Percentiles rank a stretch among this genome's conserved stretches.
These are phyloP conservation scores for Saturnispora sekii DNA, from an alignment of 805 yeast genomes.

Conservation along the genomic window DNA sequence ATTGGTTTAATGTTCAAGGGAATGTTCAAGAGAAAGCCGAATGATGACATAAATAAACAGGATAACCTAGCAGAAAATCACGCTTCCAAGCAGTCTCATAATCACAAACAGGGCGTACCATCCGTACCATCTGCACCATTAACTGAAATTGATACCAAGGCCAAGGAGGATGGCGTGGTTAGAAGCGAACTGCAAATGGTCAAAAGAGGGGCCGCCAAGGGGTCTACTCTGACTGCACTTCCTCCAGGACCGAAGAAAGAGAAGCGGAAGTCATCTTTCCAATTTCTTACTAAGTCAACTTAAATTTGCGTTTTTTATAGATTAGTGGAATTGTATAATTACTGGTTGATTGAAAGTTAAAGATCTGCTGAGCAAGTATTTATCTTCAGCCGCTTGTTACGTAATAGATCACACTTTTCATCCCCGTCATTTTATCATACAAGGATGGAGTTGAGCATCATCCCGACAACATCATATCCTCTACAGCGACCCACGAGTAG, in stretches of 20 bases:
- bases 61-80: background rate
- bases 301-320: background rate
- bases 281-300: background rate
- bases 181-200: background rate
- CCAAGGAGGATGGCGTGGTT: no score
- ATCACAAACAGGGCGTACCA: background rate
- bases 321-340: no score
- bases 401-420: no score
- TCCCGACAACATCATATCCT: no score
- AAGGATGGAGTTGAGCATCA: no score
- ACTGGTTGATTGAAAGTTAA: no score
- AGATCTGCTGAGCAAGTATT: no score
- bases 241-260: background rate
- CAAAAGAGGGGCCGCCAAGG: background rate
- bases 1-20: slow-evolving; percentile 7
- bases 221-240: no score
- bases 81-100: no score
- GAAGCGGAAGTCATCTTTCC: slow-evolving; percentile 5
- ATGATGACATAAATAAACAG: background rate
- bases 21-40: slow-evolving; percentile 4
- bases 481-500: no score
- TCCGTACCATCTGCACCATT: background rate
- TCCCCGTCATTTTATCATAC: no score
- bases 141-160: background rate
- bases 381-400: no score